Base-by-base conservation (phyloP, 805 yeast species). In the Candida krabiensis region DNA sequence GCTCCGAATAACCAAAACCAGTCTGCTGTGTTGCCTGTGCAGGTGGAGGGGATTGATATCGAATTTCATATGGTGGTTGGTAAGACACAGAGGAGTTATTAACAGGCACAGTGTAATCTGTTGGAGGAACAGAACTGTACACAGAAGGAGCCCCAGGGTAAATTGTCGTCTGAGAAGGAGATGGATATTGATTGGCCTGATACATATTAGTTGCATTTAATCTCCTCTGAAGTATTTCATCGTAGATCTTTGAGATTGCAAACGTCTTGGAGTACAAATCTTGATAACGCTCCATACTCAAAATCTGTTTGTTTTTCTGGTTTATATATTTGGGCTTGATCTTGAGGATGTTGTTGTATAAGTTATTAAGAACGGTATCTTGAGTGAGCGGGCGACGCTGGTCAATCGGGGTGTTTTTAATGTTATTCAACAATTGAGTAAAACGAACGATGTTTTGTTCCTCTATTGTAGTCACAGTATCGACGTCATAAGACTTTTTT, bases 251-350 rank as follows among this genome's bases (percentile, higher is more conserved):
- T 54, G 80, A 75, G 22, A 87, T 81, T 4, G 88, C 80, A 38
- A 85, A 81, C 38, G 89, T 73, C 52, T 89, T 87, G 33, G 83
- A 76, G 62, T 85, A 87, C 77, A 86, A 69, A 33, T 84, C 86
- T 46, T 84, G 73, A 44, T 81, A 73, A 15, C 64, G 60, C 35
- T 87, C 91, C 52, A 87, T 77, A 47, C 76, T 80, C 25, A 73
- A 71, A 22, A 74, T 70, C 2, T 86, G 69, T 19, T 73, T 76
- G 30, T 77, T 70, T 21, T 86, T 61, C 11, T 83, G 73, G 29
- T 69, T 68, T 38, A 81, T 80, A 30, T 87, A 58, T 50, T 83
- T 87, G 3, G 96, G 93, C 41, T 83, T 78, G 37, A 85, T 58
- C 9, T 73, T 68, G 16, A 77, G 61, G 4, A 88, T 77, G 30